phyloP scores from a whole-genome alignment of 2,329 filamentous ascomycete species.

The Colletotrichum salicis region DNA sequence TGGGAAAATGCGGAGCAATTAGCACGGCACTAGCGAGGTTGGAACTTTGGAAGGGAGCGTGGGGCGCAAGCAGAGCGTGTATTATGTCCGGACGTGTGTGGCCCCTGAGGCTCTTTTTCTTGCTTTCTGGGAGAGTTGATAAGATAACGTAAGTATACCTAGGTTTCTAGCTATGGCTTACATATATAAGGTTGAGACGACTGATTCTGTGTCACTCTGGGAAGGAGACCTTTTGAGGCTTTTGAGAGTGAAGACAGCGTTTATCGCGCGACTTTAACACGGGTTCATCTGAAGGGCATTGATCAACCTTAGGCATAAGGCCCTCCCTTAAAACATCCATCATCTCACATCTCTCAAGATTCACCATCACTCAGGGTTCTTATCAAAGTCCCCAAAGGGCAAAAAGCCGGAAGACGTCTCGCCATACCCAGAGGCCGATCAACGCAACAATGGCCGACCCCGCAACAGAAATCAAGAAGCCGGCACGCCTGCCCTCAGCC shows the following conservation, averaged over 20 bases:
- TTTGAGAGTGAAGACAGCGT: not conserved
- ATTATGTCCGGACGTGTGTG: not conserved
- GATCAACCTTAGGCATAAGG: not conserved
- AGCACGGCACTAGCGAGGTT: not conserved
- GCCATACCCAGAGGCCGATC: no score
- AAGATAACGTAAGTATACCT: not conserved
- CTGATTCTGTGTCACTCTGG: not conserved
- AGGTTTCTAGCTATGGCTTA: not conserved
- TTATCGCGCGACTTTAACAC: not conserved
- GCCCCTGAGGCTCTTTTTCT: not conserved
- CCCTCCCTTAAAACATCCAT: not conserved
- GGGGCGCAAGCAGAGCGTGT: not conserved
- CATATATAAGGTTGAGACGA: not conserved
- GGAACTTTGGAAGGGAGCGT: not conserved
- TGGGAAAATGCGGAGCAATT: not conserved
- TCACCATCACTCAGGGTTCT: not conserved
- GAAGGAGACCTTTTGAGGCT: not conserved
- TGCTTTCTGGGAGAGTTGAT: not conserved
- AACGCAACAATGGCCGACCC: slow-evolving; percentile 19
- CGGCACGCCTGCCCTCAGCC: slow-evolving; percentile 20
- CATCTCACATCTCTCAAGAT: not conserved
- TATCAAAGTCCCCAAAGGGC: no score
- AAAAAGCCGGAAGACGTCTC: no score
- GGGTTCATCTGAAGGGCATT: not conserved
- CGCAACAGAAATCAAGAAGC: slow-evolving; percentile 28